These are phyloP conservation scores for Xylaria sp. DNA, from an alignment of 2,329 filamentous ascomycete genomes.

Conservation along the genomic window DNA sequence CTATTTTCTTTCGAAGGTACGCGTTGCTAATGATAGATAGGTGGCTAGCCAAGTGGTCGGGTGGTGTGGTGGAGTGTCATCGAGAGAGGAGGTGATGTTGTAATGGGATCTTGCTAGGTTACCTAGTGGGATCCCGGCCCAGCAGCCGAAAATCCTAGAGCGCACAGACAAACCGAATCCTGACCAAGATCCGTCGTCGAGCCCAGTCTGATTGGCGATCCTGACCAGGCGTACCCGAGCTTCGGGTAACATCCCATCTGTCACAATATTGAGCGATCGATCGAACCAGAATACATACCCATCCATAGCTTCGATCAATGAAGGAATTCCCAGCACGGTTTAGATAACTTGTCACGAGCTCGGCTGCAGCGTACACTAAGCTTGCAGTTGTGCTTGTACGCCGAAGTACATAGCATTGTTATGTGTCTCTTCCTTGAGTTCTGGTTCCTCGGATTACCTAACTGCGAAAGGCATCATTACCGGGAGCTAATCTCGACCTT, in stretches of 20 bases:
- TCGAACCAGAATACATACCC: neutral
- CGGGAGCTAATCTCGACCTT: conserved; percentile 20
- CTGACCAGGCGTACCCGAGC: neutral
- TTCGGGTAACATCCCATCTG: neutral
- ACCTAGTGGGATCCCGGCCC: conserved; percentile 21
- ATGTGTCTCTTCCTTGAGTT: neutral
- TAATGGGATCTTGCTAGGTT: conserved; percentile 15
- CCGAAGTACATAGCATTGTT: neutral
- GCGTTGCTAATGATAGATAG: neutral
- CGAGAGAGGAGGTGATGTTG: conserved; percentile 6
- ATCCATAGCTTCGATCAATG: neutral
- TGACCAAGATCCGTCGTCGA: neutral
- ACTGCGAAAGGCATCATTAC: conserved; percentile 13
- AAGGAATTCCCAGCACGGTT: neutral
- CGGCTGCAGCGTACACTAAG: neutral
- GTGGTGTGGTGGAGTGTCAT: conserved; percentile 10
- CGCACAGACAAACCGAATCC: conserved; percentile 1
- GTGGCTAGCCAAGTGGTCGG: neutral
- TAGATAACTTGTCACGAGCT: neutral
- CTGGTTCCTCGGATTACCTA: conserved; percentile 17
- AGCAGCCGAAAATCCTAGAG: conserved; percentile 27
- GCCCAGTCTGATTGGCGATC: conserved; percentile 5
- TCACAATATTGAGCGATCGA: conserved; percentile 6
- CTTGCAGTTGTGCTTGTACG: neutral
- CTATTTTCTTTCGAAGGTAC: neutral